Evolutionary conservation across 176 grass and related monocot species (phyloP), one percentile per base, ranked within the genome.

Genomic region (Melocanna baccifera): DNA sequence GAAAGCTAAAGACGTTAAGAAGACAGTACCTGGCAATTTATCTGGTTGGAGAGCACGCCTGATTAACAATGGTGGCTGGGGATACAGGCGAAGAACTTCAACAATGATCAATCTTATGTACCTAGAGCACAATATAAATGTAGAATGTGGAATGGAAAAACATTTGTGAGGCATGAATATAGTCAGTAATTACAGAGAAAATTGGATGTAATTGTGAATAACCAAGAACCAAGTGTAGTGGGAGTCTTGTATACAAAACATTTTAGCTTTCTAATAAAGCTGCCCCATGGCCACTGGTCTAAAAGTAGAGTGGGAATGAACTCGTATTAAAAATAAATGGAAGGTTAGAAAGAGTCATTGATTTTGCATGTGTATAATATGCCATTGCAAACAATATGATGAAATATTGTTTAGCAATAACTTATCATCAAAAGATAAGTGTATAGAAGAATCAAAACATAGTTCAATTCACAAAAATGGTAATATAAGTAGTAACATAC

Each of bases 31-130:
- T 79, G 96, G 96, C 69, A 98, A 84, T 84, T 90, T 98, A 91
- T 98, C 93, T 79, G 82, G 91, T 28, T 78, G 87, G 19, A 98
- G 90, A 87, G 96, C 42, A 77, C 96, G 96, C 73, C 93, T 95
- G 77, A 98, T 98, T 64, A 98, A 81, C 83, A 98, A 84, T 71
- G 93, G 96, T 53, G 96, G 96, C 64, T 98, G 93, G 22, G 96
- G 96, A 86, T 98, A 98, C 78, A 95, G 37, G 47, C 96, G 91
- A 86, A 98, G 96, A 87, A 91, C 62, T 88, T 98, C 96, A 78
- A 90, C 89, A 89, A 98, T 89, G 82, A 98, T 92, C 9, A 89
- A 86, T 68, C 94, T 85, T 86, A 98, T 87, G 81, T 98, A 98
- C 84, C 96, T 98, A 84, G 37, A 87, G 66, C 77, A 65, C 39